Evolutionary conservation across 805 yeast genomes (phyloP).

Genomic region (Martiniozyma abietophila): DNA sequence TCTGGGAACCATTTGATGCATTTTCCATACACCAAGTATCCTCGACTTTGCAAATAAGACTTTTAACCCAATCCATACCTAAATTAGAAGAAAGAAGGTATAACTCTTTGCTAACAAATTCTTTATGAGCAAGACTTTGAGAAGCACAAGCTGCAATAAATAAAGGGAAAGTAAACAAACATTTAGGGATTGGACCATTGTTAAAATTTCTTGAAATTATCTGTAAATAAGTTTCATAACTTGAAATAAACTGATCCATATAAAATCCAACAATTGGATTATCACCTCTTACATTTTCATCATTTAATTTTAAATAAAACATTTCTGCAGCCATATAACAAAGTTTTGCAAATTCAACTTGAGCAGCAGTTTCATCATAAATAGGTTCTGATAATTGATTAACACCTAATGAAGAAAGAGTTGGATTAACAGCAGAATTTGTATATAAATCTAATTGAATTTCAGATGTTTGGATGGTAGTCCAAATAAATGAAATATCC

Average conservation of each 20-base stretch:
- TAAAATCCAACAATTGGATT: slow-evolving; percentile 22
- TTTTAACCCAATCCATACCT: slow-evolving; percentile 11
- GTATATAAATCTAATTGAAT: slow-evolving; percentile 22
- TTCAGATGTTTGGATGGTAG: slow-evolving; percentile 24
- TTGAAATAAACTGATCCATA: slow-evolving; percentile 18
- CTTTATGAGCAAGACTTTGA: slow-evolving; percentile 16
- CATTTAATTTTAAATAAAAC: slow-evolving; percentile 18
- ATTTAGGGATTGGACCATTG: slow-evolving; percentile 5
- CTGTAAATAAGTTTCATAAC: slow-evolving; percentile 9
- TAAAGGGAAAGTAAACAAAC: slow-evolving; percentile 16
- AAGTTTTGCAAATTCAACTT: slow-evolving; percentile 16
- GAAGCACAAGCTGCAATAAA: slow-evolving; percentile 25
- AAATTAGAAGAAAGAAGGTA: slow-evolving; percentile 11
- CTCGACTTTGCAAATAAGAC: slow-evolving; percentile 18
- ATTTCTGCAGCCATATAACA: slow-evolving; percentile 23
- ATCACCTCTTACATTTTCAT: slow-evolving; percentile 11
- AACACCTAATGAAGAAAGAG: too few species aligned
- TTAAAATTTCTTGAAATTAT: too few species aligned
- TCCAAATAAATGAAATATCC: slow-evolving; percentile 23
- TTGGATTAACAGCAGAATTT: too few species aligned
- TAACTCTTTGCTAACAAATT: slow-evolving; percentile 21
- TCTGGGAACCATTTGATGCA: slow-evolving; percentile 7
- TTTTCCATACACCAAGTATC: slow-evolving; percentile 23
- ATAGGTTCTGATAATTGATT: too few species aligned
- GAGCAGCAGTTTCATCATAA: slow-evolving; percentile 1